These are phyloP conservation scores for Cladosporium sphaerospermum DNA, from an alignment of 2,329 filamentous ascomycete genomes.

Conservation along the genomic window DNA sequence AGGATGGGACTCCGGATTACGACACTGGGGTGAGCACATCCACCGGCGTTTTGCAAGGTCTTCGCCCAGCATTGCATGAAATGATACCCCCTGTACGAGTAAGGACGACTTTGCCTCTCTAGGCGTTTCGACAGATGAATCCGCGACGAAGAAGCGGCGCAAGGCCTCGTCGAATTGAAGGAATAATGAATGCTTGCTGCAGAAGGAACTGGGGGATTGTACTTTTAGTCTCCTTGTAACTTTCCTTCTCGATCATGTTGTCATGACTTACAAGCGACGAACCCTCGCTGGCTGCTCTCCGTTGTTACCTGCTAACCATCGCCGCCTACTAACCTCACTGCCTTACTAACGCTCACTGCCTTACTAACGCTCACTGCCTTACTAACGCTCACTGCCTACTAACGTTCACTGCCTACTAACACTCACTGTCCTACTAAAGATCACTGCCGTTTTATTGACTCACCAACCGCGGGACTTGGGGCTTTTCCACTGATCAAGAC, in stretches of 20 bases:
- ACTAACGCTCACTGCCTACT: no score
- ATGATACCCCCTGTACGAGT: conserved; percentile 4
- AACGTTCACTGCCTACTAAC: background rate
- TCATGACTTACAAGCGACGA: background rate
- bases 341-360: background rate
- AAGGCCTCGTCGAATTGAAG: background rate
- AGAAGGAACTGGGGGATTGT: background rate
- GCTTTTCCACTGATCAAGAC: background rate
- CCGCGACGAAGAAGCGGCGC: background rate
- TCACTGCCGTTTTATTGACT: background rate
- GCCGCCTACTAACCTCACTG: no score
- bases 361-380: background rate
- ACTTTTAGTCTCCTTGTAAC: background rate
- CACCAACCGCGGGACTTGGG: background rate
- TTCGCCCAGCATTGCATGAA: background rate
- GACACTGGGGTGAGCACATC: conserved; percentile 1
- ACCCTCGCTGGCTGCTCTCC: no score
- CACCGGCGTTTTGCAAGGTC: background rate
- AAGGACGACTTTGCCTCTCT: conserved; percentile 2
- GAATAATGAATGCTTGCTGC: background rate
- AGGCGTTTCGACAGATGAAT: background rate
- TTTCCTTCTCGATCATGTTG: background rate
- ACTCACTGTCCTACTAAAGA: background rate
- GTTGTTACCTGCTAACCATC: no score
- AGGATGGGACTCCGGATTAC: background rate